phyloP scores from a whole-genome alignment of 2,329 filamentous ascomycete genomes.

The Calonectria pseudoreteaudii region DNA sequence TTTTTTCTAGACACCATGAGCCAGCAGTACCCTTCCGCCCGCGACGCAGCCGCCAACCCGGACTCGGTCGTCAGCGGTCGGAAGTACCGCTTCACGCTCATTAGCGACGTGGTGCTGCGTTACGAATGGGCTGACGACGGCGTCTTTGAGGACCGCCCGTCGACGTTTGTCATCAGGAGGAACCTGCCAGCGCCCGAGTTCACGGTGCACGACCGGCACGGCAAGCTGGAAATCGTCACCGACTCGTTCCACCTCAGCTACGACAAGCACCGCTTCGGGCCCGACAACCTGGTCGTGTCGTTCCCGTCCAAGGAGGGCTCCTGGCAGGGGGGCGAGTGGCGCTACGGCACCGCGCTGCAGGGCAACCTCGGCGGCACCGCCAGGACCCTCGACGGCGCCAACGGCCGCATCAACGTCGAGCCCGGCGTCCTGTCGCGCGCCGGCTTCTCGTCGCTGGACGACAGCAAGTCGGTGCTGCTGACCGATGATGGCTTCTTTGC shows the following conservation, averaged over 20 bases:
- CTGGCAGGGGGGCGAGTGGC: slow-evolving; percentile 52
- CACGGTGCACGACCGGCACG: slow-evolving; percentile 57
- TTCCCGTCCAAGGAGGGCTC: slow-evolving; percentile 55
- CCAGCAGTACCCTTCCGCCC: slow-evolving; percentile 29
- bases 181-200: slow-evolving; percentile 57
- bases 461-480: slow-evolving; percentile 68
- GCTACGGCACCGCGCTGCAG: slow-evolving; percentile 58
- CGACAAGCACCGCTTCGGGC: slow-evolving; percentile 66
- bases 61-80: slow-evolving; percentile 32
- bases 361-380: slow-evolving; percentile 60
- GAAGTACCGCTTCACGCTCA: slow-evolving; percentile 69
- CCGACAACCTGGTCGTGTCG: slow-evolving; percentile 59
- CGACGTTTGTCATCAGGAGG: slow-evolving; percentile 70
- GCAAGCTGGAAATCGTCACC: slow-evolving; percentile 67
- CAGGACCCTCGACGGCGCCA: slow-evolving; percentile 64
- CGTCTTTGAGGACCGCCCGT: slow-evolving; percentile 71
- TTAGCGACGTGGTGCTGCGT: slow-evolving; percentile 67
- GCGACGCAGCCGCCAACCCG: slow-evolving; percentile 32
- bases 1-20: slow-evolving; percentile 27
- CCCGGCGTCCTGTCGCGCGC: slow-evolving; percentile 62
- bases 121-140: slow-evolving; percentile 73
- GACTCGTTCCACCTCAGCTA: slow-evolving; percentile 67
- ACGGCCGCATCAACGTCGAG: slow-evolving; percentile 63
- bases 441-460: slow-evolving; percentile 66
- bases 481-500: slow-evolving; percentile 64